Conservation (phyloP, 2,329 filamentous ascomycete genomes). For the Aotearoamyces nothofagi region DNA sequence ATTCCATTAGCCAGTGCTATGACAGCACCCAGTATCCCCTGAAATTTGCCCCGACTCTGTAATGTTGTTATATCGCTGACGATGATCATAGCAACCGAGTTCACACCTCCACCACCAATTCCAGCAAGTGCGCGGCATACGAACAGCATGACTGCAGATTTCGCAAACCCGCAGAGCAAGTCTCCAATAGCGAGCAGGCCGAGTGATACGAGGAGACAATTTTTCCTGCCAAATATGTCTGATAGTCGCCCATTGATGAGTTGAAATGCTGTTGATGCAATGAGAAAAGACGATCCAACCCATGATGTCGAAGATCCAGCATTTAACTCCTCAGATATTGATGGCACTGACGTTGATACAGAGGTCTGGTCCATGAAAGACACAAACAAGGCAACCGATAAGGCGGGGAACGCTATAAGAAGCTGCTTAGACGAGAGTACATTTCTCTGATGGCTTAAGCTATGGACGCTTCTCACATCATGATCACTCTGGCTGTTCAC, state of each 20-base stretch:
- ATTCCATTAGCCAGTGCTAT: constrained; percentile 37
- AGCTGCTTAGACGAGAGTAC: too few relatives aligned
- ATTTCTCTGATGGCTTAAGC: too few relatives aligned
- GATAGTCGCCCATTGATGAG: constrained; percentile 29
- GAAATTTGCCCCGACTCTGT: constrained; percentile 27
- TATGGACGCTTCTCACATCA: too few relatives aligned
- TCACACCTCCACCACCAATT: constrained; percentile 28
- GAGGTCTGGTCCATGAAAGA: too few relatives aligned
- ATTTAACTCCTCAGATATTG: too few relatives aligned
- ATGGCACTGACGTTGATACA: too few relatives aligned
- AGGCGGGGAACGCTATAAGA: too few relatives aligned
- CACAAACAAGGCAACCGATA: too few relatives aligned
- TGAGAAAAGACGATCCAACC: too few relatives aligned
- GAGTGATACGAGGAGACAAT: constrained; percentile 17
- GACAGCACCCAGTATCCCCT: constrained; percentile 26
- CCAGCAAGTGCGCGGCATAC: constrained; percentile 35
- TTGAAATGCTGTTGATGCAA: constrained; percentile 30
- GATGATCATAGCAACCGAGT: constrained; percentile 28
- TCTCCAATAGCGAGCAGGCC: constrained; percentile 28
- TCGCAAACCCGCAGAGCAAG: constrained; percentile 26
- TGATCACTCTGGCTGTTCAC: too few relatives aligned
- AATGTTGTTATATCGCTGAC: constrained; percentile 34
- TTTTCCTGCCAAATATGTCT: constrained; percentile 30
- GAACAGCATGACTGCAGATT: constrained; percentile 28
- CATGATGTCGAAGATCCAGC: too few relatives aligned